These are phyloP conservation scores for Xylaria sp. DNA, from an alignment of 2,329 filamentous ascomycete genomes.

Conservation along the genomic window DNA sequence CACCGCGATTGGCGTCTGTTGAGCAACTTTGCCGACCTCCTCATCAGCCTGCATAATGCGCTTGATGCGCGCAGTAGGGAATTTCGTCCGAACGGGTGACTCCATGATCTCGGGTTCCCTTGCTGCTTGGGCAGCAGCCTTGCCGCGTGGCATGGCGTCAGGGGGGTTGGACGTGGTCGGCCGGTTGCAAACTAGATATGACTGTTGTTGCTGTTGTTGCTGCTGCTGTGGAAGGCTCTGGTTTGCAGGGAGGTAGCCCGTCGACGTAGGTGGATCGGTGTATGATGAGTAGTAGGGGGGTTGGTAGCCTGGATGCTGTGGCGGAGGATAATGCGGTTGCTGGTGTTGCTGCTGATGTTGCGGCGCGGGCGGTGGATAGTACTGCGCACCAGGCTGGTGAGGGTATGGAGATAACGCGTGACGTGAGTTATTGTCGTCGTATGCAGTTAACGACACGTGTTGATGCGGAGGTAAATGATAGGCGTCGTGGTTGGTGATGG, in stretches of 20 bases:
- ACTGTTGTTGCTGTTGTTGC: conserved; percentile 37
- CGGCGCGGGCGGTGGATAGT: conserved; percentile 30
- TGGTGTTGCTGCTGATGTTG: conserved; percentile 40
- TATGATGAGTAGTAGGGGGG: conserved; percentile 43
- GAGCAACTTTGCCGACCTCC: conserved; percentile 97
- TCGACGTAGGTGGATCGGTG: conserved; percentile 39
- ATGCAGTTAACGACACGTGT: conserved; percentile 25
- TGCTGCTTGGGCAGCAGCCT: conserved; percentile 52
- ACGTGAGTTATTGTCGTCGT: conserved; percentile 20
- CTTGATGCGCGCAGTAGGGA: conserved; percentile 97
- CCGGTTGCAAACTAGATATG: conserved; percentile 42
- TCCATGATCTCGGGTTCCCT: conserved; percentile 60
- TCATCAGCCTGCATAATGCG: conserved; percentile 99
- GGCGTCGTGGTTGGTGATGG: conserved; percentile 36
- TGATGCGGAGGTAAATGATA: conserved; percentile 29
- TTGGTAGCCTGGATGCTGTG: conserved; percentile 37
- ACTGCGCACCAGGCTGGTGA: conserved; percentile 21
- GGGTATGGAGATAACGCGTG: conserved; percentile 23
- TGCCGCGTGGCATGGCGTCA: conserved; percentile 54
- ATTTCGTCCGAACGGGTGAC: conserved; percentile 90
- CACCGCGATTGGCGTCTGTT: conserved; percentile 95
- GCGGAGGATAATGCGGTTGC: conserved; percentile 39
- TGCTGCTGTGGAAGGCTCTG: conserved; percentile 26
- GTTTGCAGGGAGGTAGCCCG: conserved; percentile 34
- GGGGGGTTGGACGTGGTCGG: conserved; percentile 32